Conservation (phyloP, 805 yeast genomes). For the Lachancea fermentati region DNA sequence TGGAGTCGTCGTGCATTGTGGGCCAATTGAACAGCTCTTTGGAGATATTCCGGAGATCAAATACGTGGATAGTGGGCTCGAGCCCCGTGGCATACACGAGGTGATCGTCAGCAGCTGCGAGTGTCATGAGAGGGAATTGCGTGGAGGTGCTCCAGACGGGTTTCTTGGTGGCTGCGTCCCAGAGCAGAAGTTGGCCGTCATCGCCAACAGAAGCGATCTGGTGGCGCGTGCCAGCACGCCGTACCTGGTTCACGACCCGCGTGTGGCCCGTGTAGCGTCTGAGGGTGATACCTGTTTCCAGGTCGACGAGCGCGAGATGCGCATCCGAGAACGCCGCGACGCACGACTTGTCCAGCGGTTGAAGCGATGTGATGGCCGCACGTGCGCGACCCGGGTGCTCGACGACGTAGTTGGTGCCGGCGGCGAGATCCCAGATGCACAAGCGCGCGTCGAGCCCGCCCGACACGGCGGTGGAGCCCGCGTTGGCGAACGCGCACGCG, state of each 20-base stretch:
- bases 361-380: slow-evolving; percentile 51
- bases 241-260: slow-evolving; percentile 48
- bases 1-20: slow-evolving; percentile 3
- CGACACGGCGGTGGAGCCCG: slow-evolving; percentile 52
- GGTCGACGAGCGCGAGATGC: slow-evolving; percentile 59
- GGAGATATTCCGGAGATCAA: slow-evolving; percentile 37
- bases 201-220: slow-evolving; percentile 54
- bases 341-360: slow-evolving; percentile 48
- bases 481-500: slow-evolving; percentile 44
- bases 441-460: slow-evolving; percentile 56
- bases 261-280: slow-evolving; percentile 49
- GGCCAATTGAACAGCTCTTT: slow-evolving; percentile 3
- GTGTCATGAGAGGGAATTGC: slow-evolving; percentile 55
- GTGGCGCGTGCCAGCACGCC: slow-evolving; percentile 28
- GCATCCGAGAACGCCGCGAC: slow-evolving; percentile 57
- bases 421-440: slow-evolving; percentile 23
- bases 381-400: slow-evolving; percentile 15
- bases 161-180: slow-evolving; percentile 60
- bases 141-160: slow-evolving; percentile 38
- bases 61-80: slow-evolving; percentile 56
- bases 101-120: slow-evolving; percentile 38
- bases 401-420: slow-evolving; percentile 1
- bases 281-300: slow-evolving; percentile 46
- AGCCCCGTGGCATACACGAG: slow-evolving; percentile 57
- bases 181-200: slow-evolving; percentile 52